phyloP scores from a whole-genome alignment of 495 filamentous ascomycete genomes.

The Hypoxylon crocopeplum region DNA sequence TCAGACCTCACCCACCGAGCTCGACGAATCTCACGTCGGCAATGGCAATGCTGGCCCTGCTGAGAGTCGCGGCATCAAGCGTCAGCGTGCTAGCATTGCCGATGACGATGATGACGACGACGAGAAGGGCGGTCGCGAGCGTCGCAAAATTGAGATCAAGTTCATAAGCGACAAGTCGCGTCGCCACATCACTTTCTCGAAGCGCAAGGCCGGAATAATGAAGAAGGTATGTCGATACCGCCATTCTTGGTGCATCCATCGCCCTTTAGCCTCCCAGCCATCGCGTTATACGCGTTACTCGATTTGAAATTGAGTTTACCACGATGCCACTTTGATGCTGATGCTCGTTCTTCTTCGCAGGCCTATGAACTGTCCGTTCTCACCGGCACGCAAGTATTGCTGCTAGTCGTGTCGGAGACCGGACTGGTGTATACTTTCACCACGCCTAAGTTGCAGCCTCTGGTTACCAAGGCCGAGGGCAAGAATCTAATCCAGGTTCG shows the following conservation, averaged over 20 bases:
- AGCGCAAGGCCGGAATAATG: slow-evolving; percentile 99
- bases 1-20: slow-evolving; percentile 63
- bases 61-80: slow-evolving; percentile 87
- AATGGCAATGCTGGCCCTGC: slow-evolving; percentile 65
- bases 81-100: slow-evolving; percentile 76
- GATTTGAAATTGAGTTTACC: slow-evolving; percentile 14
- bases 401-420: slow-evolving; percentile 97
- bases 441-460: slow-evolving; percentile 96
- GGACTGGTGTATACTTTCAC: slow-evolving; percentile 99
- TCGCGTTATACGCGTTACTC: slow-evolving; percentile 40
- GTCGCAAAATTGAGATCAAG: slow-evolving; percentile 99
- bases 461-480: slow-evolving; percentile 98
- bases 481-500: slow-evolving; percentile 99
- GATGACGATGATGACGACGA: slow-evolving; percentile 99
- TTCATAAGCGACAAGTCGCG: slow-evolving; percentile 99
- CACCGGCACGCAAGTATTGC: slow-evolving; percentile 95
- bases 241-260: slow-evolving; percentile 3
- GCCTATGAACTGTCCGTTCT: slow-evolving; percentile 98
- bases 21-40: slow-evolving; percentile 68
- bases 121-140: slow-evolving; percentile 97
- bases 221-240: slow-evolving; percentile 80
- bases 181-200: slow-evolving; percentile 99
- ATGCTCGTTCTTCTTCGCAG: slow-evolving; percentile 54
- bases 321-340: slow-evolving; percentile 19
- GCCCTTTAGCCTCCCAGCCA: slow-evolving; percentile 5